Conservation (phyloP, 192 early-diverging fungal genomes). For the Backusella australiensis region DNA sequence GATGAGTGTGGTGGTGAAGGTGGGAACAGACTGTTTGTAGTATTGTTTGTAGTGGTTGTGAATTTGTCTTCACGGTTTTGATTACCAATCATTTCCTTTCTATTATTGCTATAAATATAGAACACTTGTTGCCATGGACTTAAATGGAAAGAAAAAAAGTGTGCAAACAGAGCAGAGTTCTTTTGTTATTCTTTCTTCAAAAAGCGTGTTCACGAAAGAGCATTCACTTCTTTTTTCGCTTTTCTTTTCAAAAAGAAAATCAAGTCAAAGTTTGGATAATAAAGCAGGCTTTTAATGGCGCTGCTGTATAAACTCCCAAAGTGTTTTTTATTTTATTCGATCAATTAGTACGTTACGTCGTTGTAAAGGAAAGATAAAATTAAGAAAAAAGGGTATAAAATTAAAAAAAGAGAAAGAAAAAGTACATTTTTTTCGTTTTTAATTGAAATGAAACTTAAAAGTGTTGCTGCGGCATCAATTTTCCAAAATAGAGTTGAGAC, state of each 20-base stretch:
- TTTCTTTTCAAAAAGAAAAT: neutral
- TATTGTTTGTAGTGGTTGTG: neutral
- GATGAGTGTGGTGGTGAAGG: neutral
- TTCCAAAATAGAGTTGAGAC: neutral
- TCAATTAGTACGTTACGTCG: neutral
- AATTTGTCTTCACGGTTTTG: neutral
- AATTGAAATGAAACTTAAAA: neutral
- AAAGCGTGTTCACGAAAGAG: neutral
- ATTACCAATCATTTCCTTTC: neutral
- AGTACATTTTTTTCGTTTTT: neutral
- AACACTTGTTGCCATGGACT: neutral
- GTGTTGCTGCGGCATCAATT: neutral
- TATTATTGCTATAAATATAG: neutral
- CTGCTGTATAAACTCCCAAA: neutral
- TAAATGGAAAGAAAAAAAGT: neutral
- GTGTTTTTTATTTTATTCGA: neutral
- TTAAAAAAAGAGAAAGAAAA: neutral
- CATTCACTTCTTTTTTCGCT: neutral
- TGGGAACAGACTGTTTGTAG: neutral
- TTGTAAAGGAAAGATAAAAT: neutral
- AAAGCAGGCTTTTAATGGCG: slow-evolving; percentile 5
- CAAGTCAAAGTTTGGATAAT: neutral
- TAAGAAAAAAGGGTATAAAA: neutral
- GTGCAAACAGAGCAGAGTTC: neutral
- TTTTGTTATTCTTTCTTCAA: neutral